Conservation (phyloP, 371 early-diverging fungal species). For the Mortierella sp. region DNA sequence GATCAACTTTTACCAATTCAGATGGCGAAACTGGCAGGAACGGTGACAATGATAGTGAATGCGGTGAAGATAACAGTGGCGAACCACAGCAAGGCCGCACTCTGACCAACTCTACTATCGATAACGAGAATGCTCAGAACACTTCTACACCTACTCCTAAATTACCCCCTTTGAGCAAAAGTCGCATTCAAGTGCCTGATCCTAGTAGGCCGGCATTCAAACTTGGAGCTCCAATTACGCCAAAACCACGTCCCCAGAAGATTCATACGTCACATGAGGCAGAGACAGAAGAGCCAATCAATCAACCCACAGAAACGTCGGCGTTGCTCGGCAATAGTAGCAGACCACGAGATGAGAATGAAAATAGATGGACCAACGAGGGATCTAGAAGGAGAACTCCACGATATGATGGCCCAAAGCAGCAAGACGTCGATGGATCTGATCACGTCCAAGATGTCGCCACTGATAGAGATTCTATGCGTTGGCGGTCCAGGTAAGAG, state of each 20-base stretch:
- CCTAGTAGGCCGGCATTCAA: slow-evolving; percentile 43
- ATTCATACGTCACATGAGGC: background rate
- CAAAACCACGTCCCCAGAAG: slow-evolving; percentile 18
- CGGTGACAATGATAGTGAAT: background rate
- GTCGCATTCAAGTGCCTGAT: slow-evolving; percentile 40
- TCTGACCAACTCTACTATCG: background rate
- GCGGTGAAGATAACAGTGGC: background rate
- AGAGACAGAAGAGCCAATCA: background rate
- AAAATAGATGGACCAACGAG: slow-evolving; percentile 37
- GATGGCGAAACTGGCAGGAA: slow-evolving; percentile 27
- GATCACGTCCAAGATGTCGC: slow-evolving; percentile 9
- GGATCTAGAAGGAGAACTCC: slow-evolving; percentile 40
- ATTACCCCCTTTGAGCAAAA: slow-evolving; percentile 40
- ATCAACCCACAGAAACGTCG: slow-evolving; percentile 29
- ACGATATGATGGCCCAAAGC: slow-evolving; percentile 30
- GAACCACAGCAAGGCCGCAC: background rate
- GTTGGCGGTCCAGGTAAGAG: slow-evolving; percentile 47
- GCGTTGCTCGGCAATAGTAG: slow-evolving; percentile 29
- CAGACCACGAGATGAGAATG: slow-evolving; percentile 12
- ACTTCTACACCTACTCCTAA: slow-evolving; percentile 4
- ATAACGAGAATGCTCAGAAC: background rate
- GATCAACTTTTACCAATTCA: slow-evolving; percentile 38
- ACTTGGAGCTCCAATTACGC: slow-evolving; percentile 30
- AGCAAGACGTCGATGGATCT: slow-evolving; percentile 4
- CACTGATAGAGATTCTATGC: slow-evolving; percentile 18